A percentile compares a stretch with the other conserved stretches of the same genome.
These are phyloP conservation scores for Nicotiana attenuata DNA, from an alignment of 257 asterid species.

Conservation along the genomic window DNA sequence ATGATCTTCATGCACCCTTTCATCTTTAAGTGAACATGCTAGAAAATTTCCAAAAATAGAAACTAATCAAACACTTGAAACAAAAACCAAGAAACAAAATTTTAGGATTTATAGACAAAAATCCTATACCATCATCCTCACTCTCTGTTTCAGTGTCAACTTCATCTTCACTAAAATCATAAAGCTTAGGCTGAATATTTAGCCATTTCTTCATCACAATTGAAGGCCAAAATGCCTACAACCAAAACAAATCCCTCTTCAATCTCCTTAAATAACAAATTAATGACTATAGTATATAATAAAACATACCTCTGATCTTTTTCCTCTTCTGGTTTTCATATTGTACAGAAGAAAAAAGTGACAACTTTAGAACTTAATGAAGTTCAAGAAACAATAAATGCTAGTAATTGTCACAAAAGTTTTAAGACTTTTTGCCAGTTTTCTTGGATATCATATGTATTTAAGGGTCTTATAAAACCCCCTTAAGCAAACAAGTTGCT, in stretches of 20 bases:
- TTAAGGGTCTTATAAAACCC: not conserved
- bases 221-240: conserved; percentile 85
- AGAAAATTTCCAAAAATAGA: not conserved
- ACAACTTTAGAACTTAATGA: conserved; percentile 10
- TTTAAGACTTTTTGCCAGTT: conserved; percentile 11
- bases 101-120: not conserved
- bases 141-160: conserved; percentile 77
- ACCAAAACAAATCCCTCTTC: conserved; percentile 1
- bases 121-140: conserved; percentile 76
- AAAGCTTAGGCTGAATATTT: conserved; percentile 63
- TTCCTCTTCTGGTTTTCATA: conserved; percentile 51
- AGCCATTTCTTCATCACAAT: conserved; percentile 96
- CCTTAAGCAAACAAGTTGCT: conserved; percentile 16
- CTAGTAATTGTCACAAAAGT: conserved; percentile 2
- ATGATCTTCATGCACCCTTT: conserved; percentile 36
- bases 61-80: not conserved
- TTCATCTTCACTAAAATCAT: conserved; percentile 94
- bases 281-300: not conserved
- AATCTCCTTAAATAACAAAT: not conserved
- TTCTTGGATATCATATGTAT: conserved; percentile 17
- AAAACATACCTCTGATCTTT: conserved; percentile 53
- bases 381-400: conserved; percentile 3
- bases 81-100: not conserved
- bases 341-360: conserved; percentile 7
- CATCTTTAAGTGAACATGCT: conserved; percentile 63